Conservation (phyloP, 257 asterid species). For the Solanum pinnatisectum region DNA sequence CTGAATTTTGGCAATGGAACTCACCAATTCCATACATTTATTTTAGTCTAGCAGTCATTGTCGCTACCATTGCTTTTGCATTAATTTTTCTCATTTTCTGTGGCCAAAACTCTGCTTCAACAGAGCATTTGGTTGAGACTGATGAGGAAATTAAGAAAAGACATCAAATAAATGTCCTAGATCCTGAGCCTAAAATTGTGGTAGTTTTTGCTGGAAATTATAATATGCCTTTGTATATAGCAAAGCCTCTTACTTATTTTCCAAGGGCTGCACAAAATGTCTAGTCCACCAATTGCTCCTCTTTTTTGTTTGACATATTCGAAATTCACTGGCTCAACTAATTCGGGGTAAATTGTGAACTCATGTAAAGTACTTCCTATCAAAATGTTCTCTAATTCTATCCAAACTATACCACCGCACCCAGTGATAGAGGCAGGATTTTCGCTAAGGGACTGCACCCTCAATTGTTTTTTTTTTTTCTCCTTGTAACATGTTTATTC, state of each 20-base stretch:
- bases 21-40: slow-evolving; percentile 17
- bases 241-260: slow-evolving; percentile 5
- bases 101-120: not conserved
- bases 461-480: not conserved
- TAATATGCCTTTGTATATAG: slow-evolving; percentile 6
- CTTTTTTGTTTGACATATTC: not conserved
- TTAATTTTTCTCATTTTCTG: slow-evolving; percentile 1
- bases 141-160: not conserved
- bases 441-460: not conserved
- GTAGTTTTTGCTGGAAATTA: slow-evolving; percentile 12
- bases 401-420: not conserved
- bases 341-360: not conserved
- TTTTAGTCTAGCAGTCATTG: not conserved
- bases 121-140: not conserved
- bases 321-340: not conserved
- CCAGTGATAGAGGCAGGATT: not conserved
- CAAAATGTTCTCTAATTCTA: not conserved
- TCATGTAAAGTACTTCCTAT: not conserved
- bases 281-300: not conserved
- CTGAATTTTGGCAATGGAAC: slow-evolving; percentile 12
- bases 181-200: slow-evolving; percentile 3
- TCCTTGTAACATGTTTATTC: not conserved
- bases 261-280: not conserved
- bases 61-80: not conserved
- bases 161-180: not conserved